Conservation (phyloP, 768 basidiomycete genomes). For the Collybia mongolica region DNA sequence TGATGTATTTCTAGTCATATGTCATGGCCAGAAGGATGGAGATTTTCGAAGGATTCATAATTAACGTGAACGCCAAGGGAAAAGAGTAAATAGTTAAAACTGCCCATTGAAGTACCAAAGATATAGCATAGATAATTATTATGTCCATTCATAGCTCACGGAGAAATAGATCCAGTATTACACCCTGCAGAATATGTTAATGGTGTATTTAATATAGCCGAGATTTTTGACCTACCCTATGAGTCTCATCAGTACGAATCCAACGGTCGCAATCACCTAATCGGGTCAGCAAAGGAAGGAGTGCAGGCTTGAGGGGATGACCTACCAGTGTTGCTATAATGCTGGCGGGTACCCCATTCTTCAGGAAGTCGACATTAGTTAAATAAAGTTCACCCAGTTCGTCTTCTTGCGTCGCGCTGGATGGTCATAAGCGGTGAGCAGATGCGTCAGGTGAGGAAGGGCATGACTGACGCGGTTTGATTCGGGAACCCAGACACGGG, state of each 20-base stretch:
- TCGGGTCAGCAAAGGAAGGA: conserved; percentile 6
- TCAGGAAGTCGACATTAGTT: conserved; percentile 83
- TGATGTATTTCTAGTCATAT: conserved; percentile 9
- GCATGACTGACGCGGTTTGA: conserved; percentile 80
- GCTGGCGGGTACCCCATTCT: conserved; percentile 94
- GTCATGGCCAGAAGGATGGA: conserved; percentile 1
- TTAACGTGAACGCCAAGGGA: no score
- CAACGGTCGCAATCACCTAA: conserved; percentile 84
- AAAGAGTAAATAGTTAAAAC: no score
- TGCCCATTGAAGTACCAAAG: no score
- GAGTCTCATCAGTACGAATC: conserved; percentile 71
- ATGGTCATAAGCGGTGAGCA: background rate
- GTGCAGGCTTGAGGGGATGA: conserved; percentile 7
- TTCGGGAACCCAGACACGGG: conserved; percentile 99
- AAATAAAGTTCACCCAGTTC: conserved; percentile 91
- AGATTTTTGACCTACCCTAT: conserved; percentile 54
- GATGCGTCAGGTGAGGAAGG: conserved; percentile 13
- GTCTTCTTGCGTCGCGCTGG: conserved; percentile 88
- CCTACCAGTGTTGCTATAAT: conserved; percentile 81
- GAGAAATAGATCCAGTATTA: background rate
- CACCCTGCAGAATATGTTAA: conserved; percentile 1
- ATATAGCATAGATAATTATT: no score
- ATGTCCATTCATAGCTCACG: background rate
- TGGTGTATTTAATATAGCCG: background rate
- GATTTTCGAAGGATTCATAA: no score